Evolutionary conservation across 2,329 filamentous ascomycete species (phyloP).

Genomic region (Leptographium flavum): DNA sequence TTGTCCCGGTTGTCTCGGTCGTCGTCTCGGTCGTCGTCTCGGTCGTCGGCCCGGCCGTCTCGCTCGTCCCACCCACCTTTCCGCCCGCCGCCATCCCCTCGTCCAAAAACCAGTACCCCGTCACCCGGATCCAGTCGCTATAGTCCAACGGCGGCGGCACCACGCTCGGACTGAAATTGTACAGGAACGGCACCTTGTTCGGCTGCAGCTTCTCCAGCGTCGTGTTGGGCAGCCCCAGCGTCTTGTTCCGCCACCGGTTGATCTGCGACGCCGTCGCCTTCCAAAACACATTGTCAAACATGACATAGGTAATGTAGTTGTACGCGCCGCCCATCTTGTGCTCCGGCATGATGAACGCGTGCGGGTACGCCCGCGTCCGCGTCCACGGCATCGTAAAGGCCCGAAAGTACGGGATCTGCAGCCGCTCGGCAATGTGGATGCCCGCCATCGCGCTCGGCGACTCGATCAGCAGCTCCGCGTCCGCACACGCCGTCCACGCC

Average conservation of each 20-base stretch:
- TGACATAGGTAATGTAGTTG: conserved; percentile 88
- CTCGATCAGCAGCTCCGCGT: conserved; percentile 81
- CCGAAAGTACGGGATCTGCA: conserved; percentile 88
- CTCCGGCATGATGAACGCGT: conserved; percentile 87
- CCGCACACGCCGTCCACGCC: conserved; percentile 72
- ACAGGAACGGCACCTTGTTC: conserved; percentile 95
- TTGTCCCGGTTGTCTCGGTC: too few relatives aligned
- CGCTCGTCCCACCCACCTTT: conserved; percentile 1
- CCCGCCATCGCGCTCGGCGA: conserved; percentile 94
- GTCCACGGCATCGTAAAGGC: conserved; percentile 99
- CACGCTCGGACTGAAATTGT: conserved; percentile 90
- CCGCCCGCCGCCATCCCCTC: conserved; percentile 29
- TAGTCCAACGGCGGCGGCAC: conserved; percentile 92
- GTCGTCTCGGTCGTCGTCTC: too few relatives aligned
- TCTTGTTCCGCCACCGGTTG: conserved; percentile 80
- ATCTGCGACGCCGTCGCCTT: conserved; percentile 81
- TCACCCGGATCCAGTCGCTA: conserved; percentile 94
- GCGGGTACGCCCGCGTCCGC: conserved; percentile 83
- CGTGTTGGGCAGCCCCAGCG: conserved; percentile 65
- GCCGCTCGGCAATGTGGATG: conserved; percentile 90
- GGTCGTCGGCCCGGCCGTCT: too few relatives aligned
- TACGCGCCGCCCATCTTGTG: conserved; percentile 91
- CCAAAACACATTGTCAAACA: conserved; percentile 97
- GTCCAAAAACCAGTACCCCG: conserved; percentile 95
- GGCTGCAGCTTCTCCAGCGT: conserved; percentile 82